Conservation (phyloP, 306 rosid species). For the Quercus mongolica region DNA sequence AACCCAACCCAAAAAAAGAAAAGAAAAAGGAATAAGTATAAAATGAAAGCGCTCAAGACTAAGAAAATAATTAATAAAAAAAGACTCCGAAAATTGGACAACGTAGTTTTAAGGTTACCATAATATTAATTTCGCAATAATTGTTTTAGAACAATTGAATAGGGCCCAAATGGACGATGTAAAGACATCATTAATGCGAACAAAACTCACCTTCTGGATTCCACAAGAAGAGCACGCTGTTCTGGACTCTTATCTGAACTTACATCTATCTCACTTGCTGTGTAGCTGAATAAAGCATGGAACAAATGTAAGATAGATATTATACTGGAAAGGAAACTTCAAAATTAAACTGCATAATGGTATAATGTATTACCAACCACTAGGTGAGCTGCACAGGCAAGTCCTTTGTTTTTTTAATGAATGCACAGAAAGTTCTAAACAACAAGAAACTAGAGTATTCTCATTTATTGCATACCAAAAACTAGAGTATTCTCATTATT, state of each 20-base stretch:
- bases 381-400: not conserved
- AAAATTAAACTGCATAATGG: not conserved
- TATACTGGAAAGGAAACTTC: not conserved
- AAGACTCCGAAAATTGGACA: not conserved
- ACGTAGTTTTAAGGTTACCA: not conserved
- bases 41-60: not conserved
- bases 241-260: conserved; percentile 56
- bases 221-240: conserved; percentile 79
- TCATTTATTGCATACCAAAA: not conserved
- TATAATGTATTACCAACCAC: not conserved
- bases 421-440: too few relatives aligned
- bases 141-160: not conserved
- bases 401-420: too few relatives aligned
- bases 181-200: not conserved
- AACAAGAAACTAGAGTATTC: not conserved
- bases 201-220: conserved; percentile 71
- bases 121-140: not conserved
- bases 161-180: not conserved
- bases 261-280: conserved; percentile 53
- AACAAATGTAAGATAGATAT: not conserved
- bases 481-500: not conserved
- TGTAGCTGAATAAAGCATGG: conserved; percentile 49
- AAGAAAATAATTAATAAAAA: not conserved
- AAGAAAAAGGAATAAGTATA: not conserved
- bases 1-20: not conserved